Evolutionary conservation across 768 basidiomycete species (phyloP).

Genomic region (Flagelloscypha sp.): DNA sequence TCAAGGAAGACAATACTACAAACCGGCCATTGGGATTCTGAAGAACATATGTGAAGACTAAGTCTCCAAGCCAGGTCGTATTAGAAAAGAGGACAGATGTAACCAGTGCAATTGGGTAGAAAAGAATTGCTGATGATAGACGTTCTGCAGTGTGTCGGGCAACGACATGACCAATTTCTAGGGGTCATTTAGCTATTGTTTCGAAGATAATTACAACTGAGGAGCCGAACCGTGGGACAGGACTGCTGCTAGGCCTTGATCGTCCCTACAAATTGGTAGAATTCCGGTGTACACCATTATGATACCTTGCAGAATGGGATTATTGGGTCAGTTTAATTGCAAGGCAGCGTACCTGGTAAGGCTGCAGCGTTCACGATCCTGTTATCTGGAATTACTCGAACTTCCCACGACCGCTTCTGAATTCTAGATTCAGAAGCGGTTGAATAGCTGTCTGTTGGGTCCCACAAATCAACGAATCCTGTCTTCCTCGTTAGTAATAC

Average conservation of each 20-base stretch:
- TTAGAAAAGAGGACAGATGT: slow-evolving; percentile 38
- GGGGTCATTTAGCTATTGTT: slow-evolving; percentile 4
- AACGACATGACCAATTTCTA: slow-evolving; percentile 74
- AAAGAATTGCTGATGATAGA: slow-evolving; percentile 1
- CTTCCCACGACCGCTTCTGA: slow-evolving; percentile 44
- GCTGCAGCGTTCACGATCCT: slow-evolving; percentile 74
- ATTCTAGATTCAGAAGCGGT: slow-evolving; percentile 10
- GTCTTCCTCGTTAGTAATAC: slow-evolving; percentile 17
- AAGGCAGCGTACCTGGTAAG: slow-evolving; percentile 43
- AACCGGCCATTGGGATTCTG: too few species aligned
- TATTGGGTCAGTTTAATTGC: not conserved
- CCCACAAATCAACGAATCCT: slow-evolving; percentile 20
- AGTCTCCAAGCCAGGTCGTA: slow-evolving; percentile 31
- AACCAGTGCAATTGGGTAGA: slow-evolving; percentile 46
- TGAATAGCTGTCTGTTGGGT: slow-evolving; percentile 23
- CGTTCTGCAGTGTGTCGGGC: not conserved
- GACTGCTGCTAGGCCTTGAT: slow-evolving; percentile 77
- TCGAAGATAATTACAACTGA: slow-evolving; percentile 1
- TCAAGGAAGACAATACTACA: slow-evolving; percentile 39
- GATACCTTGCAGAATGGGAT: slow-evolving; percentile 34
- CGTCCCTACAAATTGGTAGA: slow-evolving; percentile 65
- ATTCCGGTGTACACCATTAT: slow-evolving; percentile 90
- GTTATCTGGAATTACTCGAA: slow-evolving; percentile 70
- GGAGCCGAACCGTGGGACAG: slow-evolving; percentile 65
- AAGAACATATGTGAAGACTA: slow-evolving; percentile 53